Conservation (phyloP, 2,329 filamentous ascomycete species). For the Fusarium avenaceum region DNA sequence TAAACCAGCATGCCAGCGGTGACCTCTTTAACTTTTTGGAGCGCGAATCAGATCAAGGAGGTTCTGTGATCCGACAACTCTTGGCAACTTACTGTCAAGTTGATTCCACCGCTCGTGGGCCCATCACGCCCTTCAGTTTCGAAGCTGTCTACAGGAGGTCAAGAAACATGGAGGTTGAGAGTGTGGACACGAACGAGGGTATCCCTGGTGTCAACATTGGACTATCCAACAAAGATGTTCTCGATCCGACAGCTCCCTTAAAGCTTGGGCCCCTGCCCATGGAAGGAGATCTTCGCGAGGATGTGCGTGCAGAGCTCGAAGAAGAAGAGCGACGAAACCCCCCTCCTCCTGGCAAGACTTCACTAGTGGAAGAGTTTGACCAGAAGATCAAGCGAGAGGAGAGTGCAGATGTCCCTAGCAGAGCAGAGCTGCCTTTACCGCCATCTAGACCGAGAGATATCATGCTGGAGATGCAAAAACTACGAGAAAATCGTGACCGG, state of each 20-base stretch:
- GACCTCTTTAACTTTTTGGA: conserved; percentile 91
- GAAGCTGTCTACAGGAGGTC: conserved; percentile 70
- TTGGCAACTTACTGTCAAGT: conserved; percentile 73
- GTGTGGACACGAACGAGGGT: conserved; percentile 73
- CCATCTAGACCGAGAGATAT: conserved; percentile 91
- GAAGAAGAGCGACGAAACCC: conserved; percentile 86
- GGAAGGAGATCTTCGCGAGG: conserved; percentile 84
- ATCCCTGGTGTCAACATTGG: conserved; percentile 74
- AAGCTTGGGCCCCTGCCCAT: conserved; percentile 86
- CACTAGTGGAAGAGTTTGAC: conserved; percentile 89
- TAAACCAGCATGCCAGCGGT: conserved; percentile 87
- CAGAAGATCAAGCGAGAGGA: conserved; percentile 90
- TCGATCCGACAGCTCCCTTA: conserved; percentile 70
- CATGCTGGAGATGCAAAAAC: conserved; percentile 91
- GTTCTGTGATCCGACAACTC: conserved; percentile 81
- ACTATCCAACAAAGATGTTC: conserved; percentile 70
- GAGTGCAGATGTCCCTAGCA: conserved; percentile 82
- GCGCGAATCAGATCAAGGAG: conserved; percentile 84
- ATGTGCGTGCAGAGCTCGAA: conserved; percentile 87
- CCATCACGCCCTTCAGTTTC: conserved; percentile 74
- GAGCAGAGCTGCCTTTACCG: conserved; percentile 86
- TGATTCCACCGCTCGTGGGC: conserved; percentile 70
- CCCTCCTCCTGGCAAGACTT: conserved; percentile 76
- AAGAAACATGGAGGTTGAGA: conserved; percentile 73
- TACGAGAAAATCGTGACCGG: conserved; percentile 91